Base-by-base conservation (phyloP, 495 filamentous ascomycete genomes). In the Penicillium cataractarum region DNA sequence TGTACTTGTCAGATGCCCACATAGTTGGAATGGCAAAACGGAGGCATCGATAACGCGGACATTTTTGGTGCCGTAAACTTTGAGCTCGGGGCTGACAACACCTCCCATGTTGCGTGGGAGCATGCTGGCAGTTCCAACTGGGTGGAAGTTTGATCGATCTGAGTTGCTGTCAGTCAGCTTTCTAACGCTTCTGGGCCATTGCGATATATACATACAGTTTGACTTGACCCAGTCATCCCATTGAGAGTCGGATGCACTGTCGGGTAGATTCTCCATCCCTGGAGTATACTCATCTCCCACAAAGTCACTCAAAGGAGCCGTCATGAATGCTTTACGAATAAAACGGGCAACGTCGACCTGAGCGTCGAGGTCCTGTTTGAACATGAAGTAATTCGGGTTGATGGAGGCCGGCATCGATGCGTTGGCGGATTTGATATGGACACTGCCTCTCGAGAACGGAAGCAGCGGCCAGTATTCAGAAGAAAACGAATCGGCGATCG, bases 1-100 rank as follows among this genome's bases (percentile, higher is more conserved):
- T 0, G 80, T 84, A 1, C 80, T 70, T 27, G 77, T 76, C 27
- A 81, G 74, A 72, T 88, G 84, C 1, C 78, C 80, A 15, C 76
- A 71, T 4, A 85, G 76, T 27, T 87, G 78, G 55, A 89, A 63
- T 3, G 87, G 87, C 29, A 87, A 69, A n/a, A 88, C 70, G 22
- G 81, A 83, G 6, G 83, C 83, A 69, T 87, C 84, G 5, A 83
- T 73, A 1, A 86, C 75, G 5, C 84, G 73, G 19, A 87, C 60
- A 57, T 80, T 80, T 44, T 51, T 66, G 3, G 74, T 74, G 0
- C 83, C 84, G 65, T 85, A 83, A 0, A 86, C 82, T 52, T 63
- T 70, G 49, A 86, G 65, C 21, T 74, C 55, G 7, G 65, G 29
- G 57, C 80, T 71, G 2, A 78, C 75, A 15, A 83, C 82, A 1